Evolutionary conservation across 129 eudicot genomes (phyloP), one percentile per base, ranked within the genome.

Genomic region (Logfia minima): DNA sequence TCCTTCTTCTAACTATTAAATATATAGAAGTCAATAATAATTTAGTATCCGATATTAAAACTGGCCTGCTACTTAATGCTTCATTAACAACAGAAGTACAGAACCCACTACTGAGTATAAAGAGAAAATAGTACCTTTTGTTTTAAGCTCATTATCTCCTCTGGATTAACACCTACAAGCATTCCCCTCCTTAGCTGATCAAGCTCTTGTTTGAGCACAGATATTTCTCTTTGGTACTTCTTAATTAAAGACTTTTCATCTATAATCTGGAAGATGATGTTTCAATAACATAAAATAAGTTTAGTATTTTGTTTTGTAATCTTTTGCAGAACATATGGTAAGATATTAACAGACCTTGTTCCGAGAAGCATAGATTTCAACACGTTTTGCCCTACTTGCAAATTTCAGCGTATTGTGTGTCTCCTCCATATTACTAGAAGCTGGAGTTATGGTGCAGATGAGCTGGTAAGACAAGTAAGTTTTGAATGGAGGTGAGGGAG

Each of bases 241-340:
- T 95, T 95, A 68, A 95, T 95, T 83, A 95, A 76, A 26, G 99
- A 95, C 77, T 95, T 95, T 71, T 95, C 99, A 87, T 94, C 99
- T 76, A 94, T 94, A 68, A 94, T 94, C 99, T 94, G 84, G 52
- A 88, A 71, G 51, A 61, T 39, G 75, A 43, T 83, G 78, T 51
- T 67, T 29, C 64, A 70, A 66, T 68, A 70, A 31, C 79, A 72
- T 52, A 83, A 21, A 45, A 70, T 5, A 24, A 53, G 76, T 58
- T 61, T 55, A 41, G 72, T 31, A 55, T 58, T 58, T 53, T 62
- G 19, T 24, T 51, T 8, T 22, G 64, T 66, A 41, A 56, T 8
- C 32, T 70, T 71, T 59, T 22, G 75, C 60, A 70, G 74, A 23
- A 75, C 5, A 70, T 75, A 66, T 10, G 51, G 51, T 37, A 29